phyloP scores from a whole-genome alignment of 169 alveolate genomes.

The Besnoitia besnoiti region DNA sequence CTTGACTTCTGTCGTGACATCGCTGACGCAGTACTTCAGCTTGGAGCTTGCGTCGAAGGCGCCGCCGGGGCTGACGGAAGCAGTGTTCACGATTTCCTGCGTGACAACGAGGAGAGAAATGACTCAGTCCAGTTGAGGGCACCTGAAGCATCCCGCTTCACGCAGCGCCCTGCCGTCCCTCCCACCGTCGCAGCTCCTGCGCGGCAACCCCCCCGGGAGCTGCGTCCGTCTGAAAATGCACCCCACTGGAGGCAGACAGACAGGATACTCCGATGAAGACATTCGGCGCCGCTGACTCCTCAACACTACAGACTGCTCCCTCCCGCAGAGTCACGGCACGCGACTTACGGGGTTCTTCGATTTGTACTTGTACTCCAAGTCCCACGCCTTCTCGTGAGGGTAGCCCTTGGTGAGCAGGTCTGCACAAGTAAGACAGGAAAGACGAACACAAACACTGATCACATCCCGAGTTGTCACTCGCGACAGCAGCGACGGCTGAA shows the following conservation, averaged over 20 bases:
- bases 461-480: no score
- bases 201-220: no score
- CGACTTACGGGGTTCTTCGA: conserved; percentile 62
- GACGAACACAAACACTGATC: no score
- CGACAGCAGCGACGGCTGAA: no score
- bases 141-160: no score
- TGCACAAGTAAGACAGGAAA: no score
- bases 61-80: conserved; percentile 45
- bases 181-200: no score
- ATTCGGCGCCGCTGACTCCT: background rate
- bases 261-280: background rate
- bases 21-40: conserved; percentile 45
- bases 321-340: background rate
- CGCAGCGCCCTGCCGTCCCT: no score
- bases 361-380: conserved; percentile 62
- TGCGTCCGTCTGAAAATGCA: no score
- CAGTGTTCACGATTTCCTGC: conserved; percentile 59
- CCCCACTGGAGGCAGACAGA: background rate
- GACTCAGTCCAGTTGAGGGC: no score
- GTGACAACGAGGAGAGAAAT: no score
- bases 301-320: background rate
- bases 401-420: conserved; percentile 61
- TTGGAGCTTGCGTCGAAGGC: conserved; percentile 54
- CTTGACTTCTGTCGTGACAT: conserved; percentile 53
- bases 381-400: conserved; percentile 70